phyloP scores from a whole-genome alignment of 1,139 yeast species.

The Suhomyces bribrorum region DNA sequence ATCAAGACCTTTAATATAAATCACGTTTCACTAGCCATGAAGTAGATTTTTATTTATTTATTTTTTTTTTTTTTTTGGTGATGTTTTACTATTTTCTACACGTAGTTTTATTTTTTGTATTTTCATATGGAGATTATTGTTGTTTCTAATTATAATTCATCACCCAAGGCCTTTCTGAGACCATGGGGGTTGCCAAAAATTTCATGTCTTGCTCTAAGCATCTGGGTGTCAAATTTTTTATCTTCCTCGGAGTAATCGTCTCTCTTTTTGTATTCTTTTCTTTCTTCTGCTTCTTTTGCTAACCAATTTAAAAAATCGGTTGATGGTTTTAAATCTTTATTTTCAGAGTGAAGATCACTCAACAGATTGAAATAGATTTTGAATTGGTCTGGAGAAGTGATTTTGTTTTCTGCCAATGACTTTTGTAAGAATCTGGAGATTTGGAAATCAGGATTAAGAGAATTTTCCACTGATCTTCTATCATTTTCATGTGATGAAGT shows the following conservation, averaged over 20 bases:
- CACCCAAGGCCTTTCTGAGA: constrained; percentile 54
- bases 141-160: constrained; percentile 44
- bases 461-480: constrained; percentile 27
- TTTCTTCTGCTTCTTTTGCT: constrained; percentile 47
- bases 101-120: too few species aligned
- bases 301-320: constrained; percentile 62
- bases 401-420: constrained; percentile 23
- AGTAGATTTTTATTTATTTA: not conserved
- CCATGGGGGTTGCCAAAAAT: constrained; percentile 84
- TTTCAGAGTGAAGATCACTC: constrained; percentile 34
- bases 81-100: not conserved
- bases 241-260: constrained; percentile 31
- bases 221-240: constrained; percentile 42
- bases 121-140: not conserved
- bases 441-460: constrained; percentile 23
- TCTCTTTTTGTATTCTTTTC: constrained; percentile 33
- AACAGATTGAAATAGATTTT: constrained; percentile 46
- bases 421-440: constrained; percentile 36
- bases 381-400: constrained; percentile 39
- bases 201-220: constrained; percentile 63
- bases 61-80: too few species aligned
- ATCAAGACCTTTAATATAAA: constrained; percentile 12
- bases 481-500: constrained; percentile 23
- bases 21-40: constrained; percentile 7
- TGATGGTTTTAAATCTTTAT: constrained; percentile 27